Evolutionary conservation across 2,329 filamentous ascomycete species (phyloP), one percentile per base, ranked within the genome.

Genomic region (Hypocrella siamensis): DNA sequence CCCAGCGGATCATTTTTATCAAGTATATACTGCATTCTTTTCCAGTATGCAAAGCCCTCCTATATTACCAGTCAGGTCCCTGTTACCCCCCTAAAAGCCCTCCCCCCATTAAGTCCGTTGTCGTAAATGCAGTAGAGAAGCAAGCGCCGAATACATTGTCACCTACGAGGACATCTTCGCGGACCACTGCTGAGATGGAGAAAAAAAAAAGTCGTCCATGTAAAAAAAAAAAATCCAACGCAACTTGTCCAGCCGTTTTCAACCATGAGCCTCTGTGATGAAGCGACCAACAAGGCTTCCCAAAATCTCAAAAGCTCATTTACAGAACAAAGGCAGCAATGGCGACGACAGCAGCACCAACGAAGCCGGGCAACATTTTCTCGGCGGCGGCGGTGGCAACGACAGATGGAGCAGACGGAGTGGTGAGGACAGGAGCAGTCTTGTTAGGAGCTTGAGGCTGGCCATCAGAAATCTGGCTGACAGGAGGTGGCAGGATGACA

Each of bases 371-470:
- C 7, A 40, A 7, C 8, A 37, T 17, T 32, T 30, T 40, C 6
- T 37, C 19, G 18, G 36, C 37, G 14, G 31, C 37, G 17, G 21
- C 35, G 26, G 32, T 26, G 6, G 34, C 35, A 11, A 27, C 18
- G 8, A 26, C 6, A 16, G 28, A 14, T 30, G 56, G 52, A 18
- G n/a, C n/a, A n/a, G n/a, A n/a, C n/a, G 22, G 10, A 10, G n/a
- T 30, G 19, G 26, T 36, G 11, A 49, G 38, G 4, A 54, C 48
- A 19, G 45, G 38, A 6, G 41, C 41, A 6, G 57, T 57, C 0
- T 57, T 59, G 5, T 57, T 61, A 36, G 58, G 57, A 14, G 51
- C 61, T 35, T 73, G 63, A 31, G 68, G 53, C 41, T 75, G 60
- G 17, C 52, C 52, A 18, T 55, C 52, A 4, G 50, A 48, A 38